Evolutionary conservation across 192 early-diverging fungal species (phyloP), one percentile per base, ranked within the genome.

Genomic region (Linnemannia zychae): DNA sequence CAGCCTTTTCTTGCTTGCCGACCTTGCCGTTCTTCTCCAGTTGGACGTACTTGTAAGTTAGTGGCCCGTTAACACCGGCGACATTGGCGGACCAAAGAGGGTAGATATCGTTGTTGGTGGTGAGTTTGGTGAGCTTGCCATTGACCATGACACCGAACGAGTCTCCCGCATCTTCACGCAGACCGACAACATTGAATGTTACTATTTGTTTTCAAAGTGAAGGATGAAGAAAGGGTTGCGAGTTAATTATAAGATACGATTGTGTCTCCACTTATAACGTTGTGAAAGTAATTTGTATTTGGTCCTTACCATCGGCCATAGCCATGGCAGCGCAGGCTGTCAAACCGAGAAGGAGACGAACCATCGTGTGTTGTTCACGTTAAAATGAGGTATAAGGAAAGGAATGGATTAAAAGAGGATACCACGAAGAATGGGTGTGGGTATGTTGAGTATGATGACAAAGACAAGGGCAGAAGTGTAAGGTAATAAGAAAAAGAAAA

Each of bases 41-140:
- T 1, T 78, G 81, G 20, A 83, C 81, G 47, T 77, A 83, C 57
- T 67, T 72, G 76, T 83, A 83, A 11, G 53, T 31, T 3, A 83
- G 71, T 6, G 81, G 81, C 16, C 28, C 81, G n/a, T 83, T 18
- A 9, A 83, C 76, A 5, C 65, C 81, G 17, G 71, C 50, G 5
- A 77, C 65, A 63, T 83, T 73, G 60, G 82, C 82, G 67, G 82
- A 78, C 82, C 82, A 84, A 52, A 84, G 82, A 18, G 82, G 82
- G 37, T 84, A 84, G 2, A 36, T 78, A 1, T 84, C 73, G 15
- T 22, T 44, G 52, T 37, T 71, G 17, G 82, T 78, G 34, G 71
- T 77, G 22, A 84, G 72, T 36, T 78, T 84, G 15, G 82, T 84
- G 24, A 84, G 18, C 52, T 84, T 78, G 50, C 76, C 82, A 36